Base-by-base conservation (phyloP, 352 stramenopile genomes). In the Globisporangium abappressorium region DNA sequence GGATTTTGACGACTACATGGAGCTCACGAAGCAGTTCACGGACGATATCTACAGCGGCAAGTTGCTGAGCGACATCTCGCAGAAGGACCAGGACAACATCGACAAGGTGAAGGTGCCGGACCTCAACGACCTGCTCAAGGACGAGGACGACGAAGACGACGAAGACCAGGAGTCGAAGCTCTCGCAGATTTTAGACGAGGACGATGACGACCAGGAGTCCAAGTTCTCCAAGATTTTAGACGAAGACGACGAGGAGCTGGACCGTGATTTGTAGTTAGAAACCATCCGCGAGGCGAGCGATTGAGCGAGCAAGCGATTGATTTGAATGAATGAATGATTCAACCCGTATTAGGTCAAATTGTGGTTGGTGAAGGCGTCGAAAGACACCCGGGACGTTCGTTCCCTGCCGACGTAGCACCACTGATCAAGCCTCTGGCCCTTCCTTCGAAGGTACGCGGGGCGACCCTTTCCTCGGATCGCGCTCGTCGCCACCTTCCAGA, bases 1-100 rank as follows among this genome's bases (percentile, higher is more conserved):
- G 12, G 97, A 99, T 77, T 99, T 99, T 82, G 98, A 99, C 89
- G 97, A 97, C 5, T 99, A 99, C 85, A 98, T 99, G 75, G 83
- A 95, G 71, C 91, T 97, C 34, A 98, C 98, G 70, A 98, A 98
- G 75, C 97, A 99, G 79, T 99, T 99, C 75, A 98, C 99, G 64
- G 97, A 98, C 76, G 98, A 99, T 84, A 96, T 99, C 69, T 99
- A 99, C 87, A 98, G 95, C 38, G 98, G 98, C 69, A 99, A 98
- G 66, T 82, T 99, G 64, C 80, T 99, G 54, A 98, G 93, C 47
- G 97, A 99, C 78, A 98, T 99, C 72, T 98, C 95, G 30, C 96
- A 99, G 72, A 95, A 98, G 78, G 91, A 98, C 71, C 98, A 98
- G 76, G 96, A 99, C 76, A 98, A 98, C 78, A 99, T 99, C 79